phyloP scores from a whole-genome alignment of 2,329 filamentous ascomycete genomes.

The Emergomyces orientalis region DNA sequence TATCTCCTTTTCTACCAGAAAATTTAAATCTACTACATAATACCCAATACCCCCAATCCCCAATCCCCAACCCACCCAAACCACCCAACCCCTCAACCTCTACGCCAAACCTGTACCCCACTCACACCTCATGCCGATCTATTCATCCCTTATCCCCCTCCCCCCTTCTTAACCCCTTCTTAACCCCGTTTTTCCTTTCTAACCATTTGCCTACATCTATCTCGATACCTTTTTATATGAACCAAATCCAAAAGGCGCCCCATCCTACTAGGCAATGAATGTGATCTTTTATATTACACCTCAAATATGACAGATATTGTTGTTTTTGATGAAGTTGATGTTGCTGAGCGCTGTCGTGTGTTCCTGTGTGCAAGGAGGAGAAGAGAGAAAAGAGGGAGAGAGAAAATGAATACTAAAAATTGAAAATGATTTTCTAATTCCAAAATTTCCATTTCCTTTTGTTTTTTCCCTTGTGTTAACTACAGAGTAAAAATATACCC shows the following conservation, averaged over 20 bases:
- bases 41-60: not conserved
- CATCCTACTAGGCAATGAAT: not conserved
- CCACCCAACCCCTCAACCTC: not conserved
- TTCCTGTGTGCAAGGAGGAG: not conserved
- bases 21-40: slow-evolving; percentile 32
- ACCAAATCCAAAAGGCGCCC: not conserved
- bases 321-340: not conserved
- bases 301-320: not conserved
- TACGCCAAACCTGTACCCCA: not conserved
- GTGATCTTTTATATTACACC: not conserved
- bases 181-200: not conserved
- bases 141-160: not conserved
- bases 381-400: not conserved
- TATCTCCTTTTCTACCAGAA: slow-evolving; percentile 94
- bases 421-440: not conserved
- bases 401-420: not conserved
- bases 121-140: not conserved
- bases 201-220: not conserved
- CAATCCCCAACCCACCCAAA: not conserved
- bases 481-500: too few species aligned
- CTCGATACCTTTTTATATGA: not conserved
- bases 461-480: not conserved
- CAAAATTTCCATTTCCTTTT: not conserved
- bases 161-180: not conserved
- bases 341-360: not conserved